Percentiles rank a stretch among this genome's conserved stretches.
phyloP scores from a whole-genome alignment of 768 basidiomycete species.

The Infundibulicybe gibba region DNA sequence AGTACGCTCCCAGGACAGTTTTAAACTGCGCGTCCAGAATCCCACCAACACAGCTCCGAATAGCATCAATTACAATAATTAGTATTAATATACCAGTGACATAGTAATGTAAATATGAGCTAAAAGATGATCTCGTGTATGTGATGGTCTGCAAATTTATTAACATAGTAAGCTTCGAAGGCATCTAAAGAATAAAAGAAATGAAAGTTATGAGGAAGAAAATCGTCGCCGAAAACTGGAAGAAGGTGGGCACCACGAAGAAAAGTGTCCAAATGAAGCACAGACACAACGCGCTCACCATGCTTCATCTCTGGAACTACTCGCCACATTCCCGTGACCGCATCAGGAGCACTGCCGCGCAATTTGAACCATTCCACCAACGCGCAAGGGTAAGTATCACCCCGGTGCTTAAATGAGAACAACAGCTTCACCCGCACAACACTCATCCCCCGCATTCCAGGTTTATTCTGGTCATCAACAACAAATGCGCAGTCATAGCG shows the following conservation, averaged over 20 bases:
- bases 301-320: conserved; percentile 10
- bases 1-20: too few relatives aligned
- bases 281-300: background rate
- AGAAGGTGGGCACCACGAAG: background rate
- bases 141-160: background rate
- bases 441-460: conserved; percentile 16
- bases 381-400: conserved; percentile 21
- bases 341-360: conserved; percentile 15
- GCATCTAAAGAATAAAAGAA: background rate
- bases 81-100: too few relatives aligned
- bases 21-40: too few relatives aligned
- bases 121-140: background rate
- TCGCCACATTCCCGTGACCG: conserved; percentile 22
- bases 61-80: too few relatives aligned
- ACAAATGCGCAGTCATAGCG: conserved; percentile 23
- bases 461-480: conserved; percentile 1
- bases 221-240: background rate
- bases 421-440: too few relatives aligned
- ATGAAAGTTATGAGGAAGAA: background rate
- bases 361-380: conserved; percentile 26
- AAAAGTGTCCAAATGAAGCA: background rate
- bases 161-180: background rate
- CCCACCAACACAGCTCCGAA: too few relatives aligned
- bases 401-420: too few relatives aligned
- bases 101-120: too few relatives aligned